Conservation (phyloP, 2,329 filamentous ascomycete species). For the Fusarium marasasianum region DNA sequence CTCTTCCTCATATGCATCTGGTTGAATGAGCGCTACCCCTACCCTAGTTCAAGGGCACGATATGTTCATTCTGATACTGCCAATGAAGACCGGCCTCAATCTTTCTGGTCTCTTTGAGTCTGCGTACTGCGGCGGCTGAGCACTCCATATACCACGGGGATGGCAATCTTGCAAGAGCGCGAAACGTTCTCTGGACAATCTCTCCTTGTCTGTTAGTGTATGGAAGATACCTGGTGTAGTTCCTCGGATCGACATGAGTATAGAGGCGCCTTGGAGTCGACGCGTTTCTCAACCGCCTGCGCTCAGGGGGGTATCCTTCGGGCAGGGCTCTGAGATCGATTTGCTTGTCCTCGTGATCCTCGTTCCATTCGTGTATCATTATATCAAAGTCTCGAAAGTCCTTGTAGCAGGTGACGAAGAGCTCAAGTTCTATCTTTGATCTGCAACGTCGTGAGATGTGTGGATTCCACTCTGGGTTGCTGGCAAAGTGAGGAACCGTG, state of each 20-base stretch:
- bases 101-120: background rate
- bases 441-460: background rate
- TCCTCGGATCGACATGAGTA: background rate
- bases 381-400: background rate
- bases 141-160: background rate
- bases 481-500: slow-evolving; percentile 39
- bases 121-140: background rate
- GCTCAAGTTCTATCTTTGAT: background rate
- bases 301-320: background rate
- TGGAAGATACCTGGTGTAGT: background rate
- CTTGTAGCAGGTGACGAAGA: background rate
- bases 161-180: background rate
- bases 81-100: background rate
- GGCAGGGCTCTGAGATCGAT: background rate
- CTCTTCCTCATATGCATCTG: background rate
- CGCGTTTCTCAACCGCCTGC: background rate
- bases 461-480: slow-evolving; percentile 3
- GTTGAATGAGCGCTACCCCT: background rate
- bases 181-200: background rate
- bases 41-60: background rate
- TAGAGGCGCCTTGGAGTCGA: background rate
- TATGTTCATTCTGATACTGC: background rate
- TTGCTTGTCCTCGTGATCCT: background rate
- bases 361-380: background rate
- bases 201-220: background rate